Evolutionary conservation across 2,329 filamentous ascomycete species (phyloP), one percentile per base, ranked within the genome.

Genomic region (Phaeophleospora eucalypticola): DNA sequence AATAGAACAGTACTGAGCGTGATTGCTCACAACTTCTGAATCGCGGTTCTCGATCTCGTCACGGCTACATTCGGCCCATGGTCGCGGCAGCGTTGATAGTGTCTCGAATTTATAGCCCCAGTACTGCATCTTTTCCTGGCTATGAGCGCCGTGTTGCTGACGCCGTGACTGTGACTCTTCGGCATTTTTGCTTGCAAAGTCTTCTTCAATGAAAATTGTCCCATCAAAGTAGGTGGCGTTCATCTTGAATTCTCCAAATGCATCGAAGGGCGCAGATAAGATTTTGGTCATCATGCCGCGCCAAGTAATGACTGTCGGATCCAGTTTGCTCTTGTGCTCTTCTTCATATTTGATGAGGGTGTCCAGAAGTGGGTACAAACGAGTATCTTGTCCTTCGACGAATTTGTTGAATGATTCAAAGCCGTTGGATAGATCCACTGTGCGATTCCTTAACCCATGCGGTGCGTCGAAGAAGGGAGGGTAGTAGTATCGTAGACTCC

Each of bases 251-350:
- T 86, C 86, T 63, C 91, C 87, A 64, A 85, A 80, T 55, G 84
- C 79, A 55, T 94, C 89, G 64, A 87, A 97, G 0, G 89, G 86
- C 0, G 85, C 76, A 0, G 84, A 83, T 83, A 97, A 82, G 41
- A 90, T 89, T 78, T 96, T 98, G 53, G 93, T 97, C 84, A 98
- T 90, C 89, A 97, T 96, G 32, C 93, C 93, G 61, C 93, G 78
- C 91, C 91, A 98, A 1, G 91, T 97, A 42, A 97, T 77, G 37
- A 97, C 66, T 58, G 95, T 82, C 2, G 86, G 84, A 51, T 89
- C 83, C 9, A 55, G 33, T 36, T 49, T 53, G 4, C 38, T 33
- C 1, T 46, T 50, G 0, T 77, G 80, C 55, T 82, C 75, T 65
- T 83, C 75, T 68, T 97, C 93, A 56, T 87, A 76, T 19, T 79